Evolutionary conservation across 495 filamentous ascomycete species (phyloP), one percentile per base, ranked within the genome.

Genomic region (Sabuloglossum arenarium): DNA sequence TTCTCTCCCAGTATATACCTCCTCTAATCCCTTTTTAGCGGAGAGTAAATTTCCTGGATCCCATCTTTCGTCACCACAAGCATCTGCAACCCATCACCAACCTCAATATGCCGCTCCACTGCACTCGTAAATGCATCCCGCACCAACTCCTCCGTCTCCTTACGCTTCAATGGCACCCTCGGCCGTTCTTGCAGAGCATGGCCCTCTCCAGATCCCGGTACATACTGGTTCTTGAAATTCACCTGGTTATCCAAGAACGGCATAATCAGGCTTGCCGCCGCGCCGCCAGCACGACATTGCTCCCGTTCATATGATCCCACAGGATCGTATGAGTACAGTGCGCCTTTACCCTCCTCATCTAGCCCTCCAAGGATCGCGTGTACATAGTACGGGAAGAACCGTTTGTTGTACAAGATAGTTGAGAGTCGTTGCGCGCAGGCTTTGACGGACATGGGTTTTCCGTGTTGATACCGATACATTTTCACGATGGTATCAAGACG

Each of bases 171-270:
- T 55, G 77, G 75, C 64, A 81, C 77, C 58, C 80, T 73, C 61
- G 80, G 76, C 63, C 71, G 70, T 64, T 79, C 75, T 69, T 85
- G 69, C 55, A 95, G 75, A 24, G 79, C 84, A 68, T 91, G 85
- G 39, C 88, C 89, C 61, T 78, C 78, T 55, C 85, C 88, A 62
- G 84, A 88, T n/a, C 80, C 83, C 10, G 91, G 91, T 28, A 88
- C 73, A 67, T 94, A 93, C 73, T 97, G 91, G 67, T 98, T 98
- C 76, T 97, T 97, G 75, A 88, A 91, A 71, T 97, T 96, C 72
- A 98, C 91, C 69, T 98, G 93, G 67, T 97, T 98, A 68, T 98
- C 91, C 66, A 98, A 73, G 75, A 98, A 97, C 3, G 91, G 91
- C 85, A 96, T 97, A 68, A 98, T 98, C 70, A 98, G 72, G 61